Base-by-base conservation (phyloP, 805 yeast genomes). In the Candida takata region DNA sequence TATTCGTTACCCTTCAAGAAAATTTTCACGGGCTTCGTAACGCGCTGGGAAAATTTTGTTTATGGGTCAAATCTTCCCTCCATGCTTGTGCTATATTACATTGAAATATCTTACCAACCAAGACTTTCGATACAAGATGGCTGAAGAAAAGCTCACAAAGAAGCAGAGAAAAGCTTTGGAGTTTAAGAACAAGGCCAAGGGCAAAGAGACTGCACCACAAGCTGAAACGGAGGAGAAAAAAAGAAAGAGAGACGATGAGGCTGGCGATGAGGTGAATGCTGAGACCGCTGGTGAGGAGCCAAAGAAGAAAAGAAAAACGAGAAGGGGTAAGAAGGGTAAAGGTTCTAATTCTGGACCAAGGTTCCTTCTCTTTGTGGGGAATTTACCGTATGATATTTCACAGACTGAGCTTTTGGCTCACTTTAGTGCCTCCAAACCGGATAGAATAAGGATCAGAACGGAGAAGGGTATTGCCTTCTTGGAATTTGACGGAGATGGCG, bases 391-490 rank as follows among this genome's bases (percentile, higher is more conserved):
- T 55, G 78, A 77, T 36, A 61, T 77, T 16, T 70, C 79, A 3
- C 73, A 72, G 35, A 70, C 73, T 3, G 84, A 82, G 36, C 56
- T 92, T 21, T 60, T 65, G 36, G 64, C 69, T 14, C 96, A 88
- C 58, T 86, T 92, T 65, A 74, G 79, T 47, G 73, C 76, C 25
- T 65, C 79, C 29, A 65, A 72, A 13, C 97, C 97, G 4, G 82
- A 79, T 52, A 67, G 72, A 41, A 67, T 92, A 35, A 77, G 98
- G 55, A 62, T 85, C 30, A 74, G 98, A 56, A 65, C 65, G 12
- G 95, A 84, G 33, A 86, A 85, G 60, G 96, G 96, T 11, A 87
- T 88, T 53, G 96, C 95, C 9, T 88, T 88, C 52, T 57, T 88
- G 43, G 98, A 92, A 57, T 92, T 87, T 51, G 79, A 63, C 34